Conservation (phyloP, 202 grass and related monocot genomes). For the Bolboschoenoplectus hybrid region DNA sequence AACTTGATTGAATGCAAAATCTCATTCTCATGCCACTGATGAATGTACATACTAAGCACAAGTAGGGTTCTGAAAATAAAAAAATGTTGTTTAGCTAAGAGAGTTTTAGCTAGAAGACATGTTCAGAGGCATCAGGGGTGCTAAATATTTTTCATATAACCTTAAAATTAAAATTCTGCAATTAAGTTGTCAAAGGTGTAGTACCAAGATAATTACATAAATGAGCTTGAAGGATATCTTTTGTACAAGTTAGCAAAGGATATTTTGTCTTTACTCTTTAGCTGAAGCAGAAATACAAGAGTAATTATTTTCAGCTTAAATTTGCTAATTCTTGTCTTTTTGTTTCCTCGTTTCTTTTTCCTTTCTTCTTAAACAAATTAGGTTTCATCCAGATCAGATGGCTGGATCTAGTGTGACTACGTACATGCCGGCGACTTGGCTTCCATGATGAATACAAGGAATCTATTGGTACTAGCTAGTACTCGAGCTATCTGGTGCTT, state of each 20-base stretch:
- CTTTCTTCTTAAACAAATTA: conserved; percentile 40
- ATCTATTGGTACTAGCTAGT: background rate
- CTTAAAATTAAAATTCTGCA: too few species aligned
- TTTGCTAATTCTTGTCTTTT: background rate
- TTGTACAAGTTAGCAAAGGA: background rate
- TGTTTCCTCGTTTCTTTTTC: background rate
- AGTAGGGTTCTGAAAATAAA: background rate
- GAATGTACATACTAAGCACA: background rate
- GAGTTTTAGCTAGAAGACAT: too few species aligned
- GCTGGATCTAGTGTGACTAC: conserved; percentile 47
- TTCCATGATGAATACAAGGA: conserved; percentile 51
- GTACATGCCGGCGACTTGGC: conserved; percentile 70
- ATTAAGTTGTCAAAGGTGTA: too few species aligned
- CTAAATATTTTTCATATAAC: too few species aligned
- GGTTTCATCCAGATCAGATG: conserved; percentile 74
- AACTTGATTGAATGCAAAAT: background rate
- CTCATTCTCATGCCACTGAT: background rate
- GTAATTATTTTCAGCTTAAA: background rate
- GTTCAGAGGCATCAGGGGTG: too few species aligned
- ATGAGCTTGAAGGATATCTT: background rate
- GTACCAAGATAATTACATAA: background rate
- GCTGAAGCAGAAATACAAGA: background rate
- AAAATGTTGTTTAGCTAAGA: background rate
- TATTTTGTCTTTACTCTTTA: background rate
- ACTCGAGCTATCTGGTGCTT: conserved; percentile 19